These are phyloP conservation scores for Coemansia sp. DNA, from an alignment of 192 early-diverging fungal genomes.

Conservation along the genomic window DNA sequence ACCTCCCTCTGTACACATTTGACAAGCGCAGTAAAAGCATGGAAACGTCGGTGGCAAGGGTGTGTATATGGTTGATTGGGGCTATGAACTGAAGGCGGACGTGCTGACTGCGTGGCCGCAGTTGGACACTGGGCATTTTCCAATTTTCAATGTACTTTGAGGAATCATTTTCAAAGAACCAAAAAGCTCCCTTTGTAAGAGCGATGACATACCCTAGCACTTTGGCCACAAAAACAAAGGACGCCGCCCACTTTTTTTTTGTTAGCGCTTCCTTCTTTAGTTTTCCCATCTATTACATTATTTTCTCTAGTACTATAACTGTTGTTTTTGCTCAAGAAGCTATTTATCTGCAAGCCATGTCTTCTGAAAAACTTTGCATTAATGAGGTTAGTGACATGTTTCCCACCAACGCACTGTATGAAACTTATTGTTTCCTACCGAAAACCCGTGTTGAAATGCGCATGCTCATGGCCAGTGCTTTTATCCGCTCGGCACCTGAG, in stretches of 20 bases:
- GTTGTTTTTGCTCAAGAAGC: too few relatives aligned
- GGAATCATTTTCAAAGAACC: neutral
- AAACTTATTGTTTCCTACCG: too few relatives aligned
- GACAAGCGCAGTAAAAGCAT: too few relatives aligned
- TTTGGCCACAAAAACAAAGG: neutral
- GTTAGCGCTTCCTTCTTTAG: neutral
- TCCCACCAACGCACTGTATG: too few relatives aligned
- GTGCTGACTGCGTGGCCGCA: neutral
- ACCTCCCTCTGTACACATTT: too few relatives aligned
- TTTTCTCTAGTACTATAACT: neutral
- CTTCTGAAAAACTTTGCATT: too few relatives aligned
- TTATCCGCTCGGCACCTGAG: neutral
- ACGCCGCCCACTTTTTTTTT: neutral
- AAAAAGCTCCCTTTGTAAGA: neutral
- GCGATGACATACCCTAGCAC: neutral
- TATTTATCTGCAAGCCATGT: too few relatives aligned
- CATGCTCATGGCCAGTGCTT: neutral
- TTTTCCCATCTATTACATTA: neutral
- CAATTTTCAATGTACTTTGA: neutral
- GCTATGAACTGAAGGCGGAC: too few relatives aligned
- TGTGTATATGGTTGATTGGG: too few relatives aligned
- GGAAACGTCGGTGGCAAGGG: too few relatives aligned
- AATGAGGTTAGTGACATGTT: too few relatives aligned
- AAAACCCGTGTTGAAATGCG: neutral
- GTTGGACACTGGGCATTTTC: neutral